phyloP scores from a whole-genome alignment of 2,329 filamentous ascomycete genomes.

The Aspergillus hortae region DNA sequence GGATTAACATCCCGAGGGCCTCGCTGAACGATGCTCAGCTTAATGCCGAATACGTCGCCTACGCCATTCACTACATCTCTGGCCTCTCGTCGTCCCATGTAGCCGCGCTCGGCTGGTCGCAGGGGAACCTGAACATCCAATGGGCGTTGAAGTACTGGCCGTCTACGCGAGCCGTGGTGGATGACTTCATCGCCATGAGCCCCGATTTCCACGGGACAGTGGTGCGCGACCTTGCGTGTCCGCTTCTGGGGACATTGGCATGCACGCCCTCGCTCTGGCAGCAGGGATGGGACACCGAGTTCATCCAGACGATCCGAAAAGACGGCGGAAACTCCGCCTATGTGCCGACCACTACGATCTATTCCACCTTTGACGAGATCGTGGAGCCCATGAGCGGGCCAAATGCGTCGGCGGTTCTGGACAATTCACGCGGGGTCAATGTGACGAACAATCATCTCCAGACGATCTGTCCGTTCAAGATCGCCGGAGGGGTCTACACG shows the following conservation, averaged over 20 bases:
- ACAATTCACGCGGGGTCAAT: slow-evolving; percentile 42
- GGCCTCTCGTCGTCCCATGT: slow-evolving; percentile 40
- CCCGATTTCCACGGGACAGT: slow-evolving; percentile 53
- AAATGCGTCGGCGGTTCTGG: slow-evolving; percentile 44
- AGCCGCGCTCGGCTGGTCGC: slow-evolving; percentile 52
- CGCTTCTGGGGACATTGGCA: slow-evolving; percentile 15
- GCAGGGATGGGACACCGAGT: slow-evolving; percentile 22
- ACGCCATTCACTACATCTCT: slow-evolving; percentile 56
- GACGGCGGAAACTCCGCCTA: slow-evolving; percentile 51
- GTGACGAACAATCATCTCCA: slow-evolving; percentile 53
- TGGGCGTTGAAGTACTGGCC: slow-evolving; percentile 60
- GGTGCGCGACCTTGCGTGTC: slow-evolving; percentile 32
- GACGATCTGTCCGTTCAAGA: slow-evolving; percentile 33
- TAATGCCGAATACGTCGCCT: slow-evolving; percentile 55
- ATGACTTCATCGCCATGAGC: slow-evolving; percentile 52
- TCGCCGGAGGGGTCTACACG: slow-evolving; percentile 45
- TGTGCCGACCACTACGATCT: slow-evolving; percentile 54
- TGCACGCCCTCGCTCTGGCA: slow-evolving; percentile 46
- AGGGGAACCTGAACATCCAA: slow-evolving; percentile 54
- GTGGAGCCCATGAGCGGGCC: slow-evolving; percentile 50
- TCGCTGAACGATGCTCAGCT: slow-evolving; percentile 49
- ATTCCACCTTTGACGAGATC: slow-evolving; percentile 50
- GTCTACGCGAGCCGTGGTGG: slow-evolving; percentile 42
- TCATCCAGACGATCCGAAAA: slow-evolving; percentile 33
- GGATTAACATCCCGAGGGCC: slow-evolving; percentile 53